Percentiles rank a stretch among this genome's conserved stretches.
These are phyloP conservation scores for Cinchona pubescens DNA, from an alignment of 257 asterid genomes.

Conservation along the genomic window DNA sequence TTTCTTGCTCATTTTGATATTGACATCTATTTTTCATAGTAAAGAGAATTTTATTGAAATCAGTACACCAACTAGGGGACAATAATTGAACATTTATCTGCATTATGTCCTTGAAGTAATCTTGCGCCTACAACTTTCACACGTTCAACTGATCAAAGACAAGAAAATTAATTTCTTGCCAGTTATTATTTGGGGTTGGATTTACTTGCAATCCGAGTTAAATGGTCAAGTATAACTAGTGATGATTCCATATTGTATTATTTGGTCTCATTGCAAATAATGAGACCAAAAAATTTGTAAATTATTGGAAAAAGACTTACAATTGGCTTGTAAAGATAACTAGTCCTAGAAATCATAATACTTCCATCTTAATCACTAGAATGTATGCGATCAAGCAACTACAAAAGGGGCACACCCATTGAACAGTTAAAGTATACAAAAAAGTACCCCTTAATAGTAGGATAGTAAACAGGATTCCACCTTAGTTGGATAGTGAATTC, in stretches of 20 bases:
- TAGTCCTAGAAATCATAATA: background rate
- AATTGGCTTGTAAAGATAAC: background rate
- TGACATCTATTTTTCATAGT: background rate
- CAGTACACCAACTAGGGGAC: background rate
- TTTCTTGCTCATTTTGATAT: slow-evolving; percentile 10
- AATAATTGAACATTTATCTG: background rate
- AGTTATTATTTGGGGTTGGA: background rate
- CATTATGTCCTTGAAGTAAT: background rate
- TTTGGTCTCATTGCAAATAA: background rate
- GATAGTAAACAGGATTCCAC: background rate
- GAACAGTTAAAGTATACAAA: background rate
- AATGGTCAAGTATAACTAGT: background rate
- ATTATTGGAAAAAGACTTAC: background rate
- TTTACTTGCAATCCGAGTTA: background rate
- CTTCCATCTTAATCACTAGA: background rate
- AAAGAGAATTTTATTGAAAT: slow-evolving; percentile 5
- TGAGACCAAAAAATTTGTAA: background rate
- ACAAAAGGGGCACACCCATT: background rate
- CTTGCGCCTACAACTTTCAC: background rate
- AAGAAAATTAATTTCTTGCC: too few species aligned
- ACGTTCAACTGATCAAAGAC: too few species aligned
- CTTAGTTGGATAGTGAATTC: too few species aligned
- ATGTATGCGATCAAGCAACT: background rate
- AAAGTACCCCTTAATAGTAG: background rate
- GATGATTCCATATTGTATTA: background rate